Conservation (phyloP, 768 basidiomycete species). For the Tulasnella sp. region DNA sequence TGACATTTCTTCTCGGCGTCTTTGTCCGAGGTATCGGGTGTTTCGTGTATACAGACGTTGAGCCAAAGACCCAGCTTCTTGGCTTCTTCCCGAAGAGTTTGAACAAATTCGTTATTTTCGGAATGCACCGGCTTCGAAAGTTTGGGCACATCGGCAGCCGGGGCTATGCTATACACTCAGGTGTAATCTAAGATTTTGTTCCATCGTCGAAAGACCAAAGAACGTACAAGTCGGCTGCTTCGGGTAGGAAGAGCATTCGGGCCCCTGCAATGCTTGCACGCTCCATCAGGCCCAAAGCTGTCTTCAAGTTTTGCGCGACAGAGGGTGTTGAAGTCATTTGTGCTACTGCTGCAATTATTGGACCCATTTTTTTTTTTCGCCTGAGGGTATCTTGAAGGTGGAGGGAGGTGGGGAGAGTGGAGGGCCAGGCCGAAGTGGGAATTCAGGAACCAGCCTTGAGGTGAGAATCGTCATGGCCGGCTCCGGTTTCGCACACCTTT, state of each 20-base stretch:
- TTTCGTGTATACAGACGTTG: slow-evolving; percentile 23
- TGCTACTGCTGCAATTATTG: slow-evolving; percentile 20
- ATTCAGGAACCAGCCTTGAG: neutral
- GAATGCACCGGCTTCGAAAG: slow-evolving; percentile 14
- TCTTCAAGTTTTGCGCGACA: slow-evolving; percentile 16
- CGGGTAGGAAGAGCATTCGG: slow-evolving; percentile 23
- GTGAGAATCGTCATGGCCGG: too few relatives aligned
- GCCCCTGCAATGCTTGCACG: slow-evolving; percentile 19
- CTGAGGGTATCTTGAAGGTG: neutral
- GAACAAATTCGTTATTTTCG: slow-evolving; percentile 20
- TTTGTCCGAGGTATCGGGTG: neutral
- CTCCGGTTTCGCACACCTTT: neutral
- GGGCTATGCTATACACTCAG: slow-evolving; percentile 18
- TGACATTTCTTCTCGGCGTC: neutral
- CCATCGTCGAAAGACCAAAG: neutral
- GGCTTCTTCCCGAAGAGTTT: slow-evolving; percentile 13
- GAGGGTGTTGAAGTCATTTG: slow-evolving; percentile 20
- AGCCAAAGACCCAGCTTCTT: slow-evolving; percentile 18
- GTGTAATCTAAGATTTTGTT: neutral
- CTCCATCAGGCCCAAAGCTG: slow-evolving; percentile 14
- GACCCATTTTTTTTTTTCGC: neutral
- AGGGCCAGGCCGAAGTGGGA: neutral
- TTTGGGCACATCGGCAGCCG: slow-evolving; percentile 8
- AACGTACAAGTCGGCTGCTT: slow-evolving; percentile 23
- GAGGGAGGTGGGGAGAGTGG: neutral